Base-by-base conservation (phyloP, 1,284 basidiomycete genomes). In the Volvariella surrecta region DNA sequence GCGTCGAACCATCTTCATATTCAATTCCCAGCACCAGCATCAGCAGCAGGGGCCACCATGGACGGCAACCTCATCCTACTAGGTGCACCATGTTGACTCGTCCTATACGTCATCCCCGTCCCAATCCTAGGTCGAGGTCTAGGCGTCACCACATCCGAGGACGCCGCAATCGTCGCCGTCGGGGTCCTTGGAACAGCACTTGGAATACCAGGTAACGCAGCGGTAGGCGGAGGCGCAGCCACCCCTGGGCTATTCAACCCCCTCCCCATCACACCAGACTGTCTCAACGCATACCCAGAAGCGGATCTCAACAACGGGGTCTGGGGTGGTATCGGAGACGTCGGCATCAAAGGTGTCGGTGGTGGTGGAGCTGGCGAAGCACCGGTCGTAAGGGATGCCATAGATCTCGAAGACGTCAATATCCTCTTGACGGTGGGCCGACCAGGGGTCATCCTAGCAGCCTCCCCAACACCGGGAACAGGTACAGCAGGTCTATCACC, bases 101-200 rank as follows among this genome's bases (percentile, higher is more conserved):
- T 70, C 42, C 73, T 67, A 52, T 83, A 83, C 35, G 66, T 63
- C 82, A 84, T 83, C 28, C 81, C 82, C 7, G 80, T 81, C 4
- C 82, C 81, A 11, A 75, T 82, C 30, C 81, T 59, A 11, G 80
- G 76, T 47, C 64, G 71, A 17, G 68, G 66, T 11, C 58, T 46
- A 10, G 40, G 35, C 15, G 22, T 21, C 16, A 37, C 31, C 32
- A 45, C 19, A 4, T 32, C 19, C 32, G 54, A 54, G 15, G 54
- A 52, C 10, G 30, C 45, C 2, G 48, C 21, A 4, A 13, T 52
- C 40, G 18, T 54, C 43, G 21, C 52, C 52, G 3, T 54, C 47
- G 10, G 59, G 45, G 17, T 59, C 52, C 4, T 49, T 55, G 37
- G 38, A 50, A 30, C 21, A 45, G 42, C 22, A 49, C 43, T 32